These are phyloP conservation scores for Daldinia grandis DNA, from an alignment of 495 filamentous ascomycete species.

Conservation along the genomic window DNA sequence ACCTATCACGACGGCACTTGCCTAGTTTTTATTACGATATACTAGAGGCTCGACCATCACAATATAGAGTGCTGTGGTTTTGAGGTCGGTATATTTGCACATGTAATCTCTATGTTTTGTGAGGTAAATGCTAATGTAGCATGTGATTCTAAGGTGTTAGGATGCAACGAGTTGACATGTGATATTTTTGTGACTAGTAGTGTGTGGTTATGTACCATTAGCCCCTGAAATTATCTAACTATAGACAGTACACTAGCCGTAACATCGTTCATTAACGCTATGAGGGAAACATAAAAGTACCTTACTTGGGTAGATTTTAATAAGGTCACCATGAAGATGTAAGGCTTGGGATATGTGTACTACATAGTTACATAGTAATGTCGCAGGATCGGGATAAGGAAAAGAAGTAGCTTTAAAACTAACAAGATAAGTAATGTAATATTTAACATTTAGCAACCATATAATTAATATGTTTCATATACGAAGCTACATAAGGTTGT, in stretches of 20 bases:
- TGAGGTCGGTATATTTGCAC: neutral
- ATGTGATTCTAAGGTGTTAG: neutral
- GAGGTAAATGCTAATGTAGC: neutral
- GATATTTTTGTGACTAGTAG: neutral
- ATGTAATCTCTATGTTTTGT: conserved; percentile 1
- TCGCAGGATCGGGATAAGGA: neutral
- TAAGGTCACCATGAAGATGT: neutral
- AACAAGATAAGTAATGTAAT: too few species aligned
- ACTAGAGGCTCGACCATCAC: conserved; percentile 4
- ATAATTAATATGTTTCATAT: too few species aligned
- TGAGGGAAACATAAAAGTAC: neutral
- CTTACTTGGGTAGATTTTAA: neutral
- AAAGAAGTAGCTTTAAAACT: neutral
- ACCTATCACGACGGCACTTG: neutral
- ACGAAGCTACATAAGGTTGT: too few species aligned
- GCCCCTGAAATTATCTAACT: neutral
- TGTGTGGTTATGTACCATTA: neutral
- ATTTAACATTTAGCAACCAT: too few species aligned
- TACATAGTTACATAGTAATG: too few species aligned
- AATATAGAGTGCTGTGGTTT: conserved; percentile 22
- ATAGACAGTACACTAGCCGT: neutral
- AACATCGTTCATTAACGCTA: neutral
- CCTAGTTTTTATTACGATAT: conserved; percentile 11
- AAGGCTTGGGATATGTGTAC: neutral
- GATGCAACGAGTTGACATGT: neutral